These are phyloP conservation scores for Fusarium stilboides DNA, from an alignment of 2,329 filamentous ascomycete genomes.

Conservation along the genomic window DNA sequence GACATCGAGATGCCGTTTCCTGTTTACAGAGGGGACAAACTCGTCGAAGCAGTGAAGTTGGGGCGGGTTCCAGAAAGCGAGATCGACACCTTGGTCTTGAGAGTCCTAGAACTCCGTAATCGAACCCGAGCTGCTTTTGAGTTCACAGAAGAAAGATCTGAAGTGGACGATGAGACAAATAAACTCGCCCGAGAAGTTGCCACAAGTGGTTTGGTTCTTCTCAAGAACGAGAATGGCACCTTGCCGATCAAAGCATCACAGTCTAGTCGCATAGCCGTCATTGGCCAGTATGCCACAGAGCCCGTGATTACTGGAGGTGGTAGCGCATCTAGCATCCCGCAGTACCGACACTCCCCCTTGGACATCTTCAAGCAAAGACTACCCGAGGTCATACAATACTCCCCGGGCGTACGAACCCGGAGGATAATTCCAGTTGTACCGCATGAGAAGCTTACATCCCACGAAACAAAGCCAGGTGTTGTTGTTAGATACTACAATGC, in stretches of 20 bases:
- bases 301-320: constrained; percentile 35
- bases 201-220: constrained; percentile 20
- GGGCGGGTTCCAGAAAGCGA: constrained; percentile 5
- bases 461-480: constrained; percentile 12
- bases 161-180: constrained; percentile 30
- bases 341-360: constrained; percentile 28
- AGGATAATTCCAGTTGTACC: constrained; percentile 26
- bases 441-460: neutral
- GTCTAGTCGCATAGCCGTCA: constrained; percentile 13
- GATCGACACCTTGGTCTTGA: constrained; percentile 9
- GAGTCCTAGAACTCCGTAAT: constrained; percentile 26
- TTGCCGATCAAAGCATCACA: constrained; percentile 13
- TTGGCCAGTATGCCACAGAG: constrained; percentile 26
- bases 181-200: constrained; percentile 26
- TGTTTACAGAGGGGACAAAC: constrained; percentile 27
- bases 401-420: constrained; percentile 28
- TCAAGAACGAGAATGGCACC: constrained; percentile 27
- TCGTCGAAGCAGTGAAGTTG: constrained; percentile 3
- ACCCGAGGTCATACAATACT: constrained; percentile 8
- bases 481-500: constrained; percentile 26
- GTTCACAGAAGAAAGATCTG: constrained; percentile 16
- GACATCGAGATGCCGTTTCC: constrained; percentile 41
- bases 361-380: constrained; percentile 12
- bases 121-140: constrained; percentile 8
- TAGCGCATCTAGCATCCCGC: constrained; percentile 33